Evolutionary conservation across 805 yeast genomes (phyloP), one percentile per base, ranked within the genome.

Genomic region (Candida oleophila): DNA sequence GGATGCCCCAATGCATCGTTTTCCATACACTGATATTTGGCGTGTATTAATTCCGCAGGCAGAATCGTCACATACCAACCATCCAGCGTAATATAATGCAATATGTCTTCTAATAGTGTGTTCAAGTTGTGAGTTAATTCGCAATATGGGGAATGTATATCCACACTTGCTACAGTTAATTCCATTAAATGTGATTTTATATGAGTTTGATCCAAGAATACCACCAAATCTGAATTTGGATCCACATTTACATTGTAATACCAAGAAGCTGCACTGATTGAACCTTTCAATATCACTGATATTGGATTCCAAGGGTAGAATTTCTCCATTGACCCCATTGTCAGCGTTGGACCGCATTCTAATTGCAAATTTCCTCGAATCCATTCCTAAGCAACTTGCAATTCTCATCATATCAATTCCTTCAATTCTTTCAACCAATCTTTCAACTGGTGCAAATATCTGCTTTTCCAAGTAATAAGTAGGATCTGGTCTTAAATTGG

Each of bases 21-120:
- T 81, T 44, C 98, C 98, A 59, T 88, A 89, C 3, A 91, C 97
- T 18, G 91, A 82, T 20, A 94, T 77, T 60, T 91, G 96, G 51
- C 96, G 76, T 0, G 97, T 91, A 14, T 75, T 74, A 44, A 80
- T 73, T 1, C 87, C 88, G 68, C 98, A 92, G 1, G 94, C 78
- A 4, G 82, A 61, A 56, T 94, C 97, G 62, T 87, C 95, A 69
- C 99, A 94, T 0, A 65, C 68, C 40, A 90, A 69, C 89, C 94
- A 82, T 3, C 91, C 92, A n/a, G 87, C 83, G 62, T 94, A 94
- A 64, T 91, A 94, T 28, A 74, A 61, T 0, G 90, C 76, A 42
- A 92, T 82, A 52, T 83, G 87, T 3, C 72, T 65, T 46, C 97
- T 74, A 21, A 92, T 78, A 41, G 80, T 70, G n/a, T 70, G 62